Evolutionary conservation across 768 basidiomycete genomes (phyloP), one percentile per base, ranked within the genome.

Genomic region (Podaxis sp.): DNA sequence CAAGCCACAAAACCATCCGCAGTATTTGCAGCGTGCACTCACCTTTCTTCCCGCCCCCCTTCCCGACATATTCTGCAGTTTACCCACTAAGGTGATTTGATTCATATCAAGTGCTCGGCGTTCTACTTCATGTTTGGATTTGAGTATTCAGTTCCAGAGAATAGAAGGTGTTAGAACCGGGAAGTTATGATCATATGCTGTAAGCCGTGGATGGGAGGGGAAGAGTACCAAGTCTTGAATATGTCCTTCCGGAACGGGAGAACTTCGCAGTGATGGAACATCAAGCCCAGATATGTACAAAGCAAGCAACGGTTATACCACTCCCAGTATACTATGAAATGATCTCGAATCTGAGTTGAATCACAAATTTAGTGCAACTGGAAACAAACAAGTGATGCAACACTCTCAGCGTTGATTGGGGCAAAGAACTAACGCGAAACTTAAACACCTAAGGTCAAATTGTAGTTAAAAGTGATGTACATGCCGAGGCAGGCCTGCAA

Each of bases 61-160:
- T 47, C 4, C 72, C 72, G 32, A 52, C 32, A 2, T 10, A n/a
- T 42, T 16, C 44, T 3, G 63, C 63, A 4, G 3, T 44, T 11
- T 44, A 10, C 23, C 62, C 63, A 10, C 71, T 58, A 77, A 84
- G 4, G 65, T 68, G 2, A 28, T 57, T 61, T 83, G 83, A 27
- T 74, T 69, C 66, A 82, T 68, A 57, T 72, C 65, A 21, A 58
- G 5, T 6, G 21, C 50, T 10, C 63, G 65, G 46, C 66, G 69
- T 2, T 50, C 53, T 32, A 35, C 32, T 1, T 60, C 59, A 1
- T 68, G 66, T 65, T 83, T 76, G 85, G 48, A 88, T 80, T 7
- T 86, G 77, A 0, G 85, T 85, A 62, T 90, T 89, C 82, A 89
- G 84, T 69, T 90, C 88, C 13, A 90, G 75, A 61, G 89, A 90